phyloP scores from a whole-genome alignment of 1,139 yeast species.

The Suhomyces bolitotheri region DNA sequence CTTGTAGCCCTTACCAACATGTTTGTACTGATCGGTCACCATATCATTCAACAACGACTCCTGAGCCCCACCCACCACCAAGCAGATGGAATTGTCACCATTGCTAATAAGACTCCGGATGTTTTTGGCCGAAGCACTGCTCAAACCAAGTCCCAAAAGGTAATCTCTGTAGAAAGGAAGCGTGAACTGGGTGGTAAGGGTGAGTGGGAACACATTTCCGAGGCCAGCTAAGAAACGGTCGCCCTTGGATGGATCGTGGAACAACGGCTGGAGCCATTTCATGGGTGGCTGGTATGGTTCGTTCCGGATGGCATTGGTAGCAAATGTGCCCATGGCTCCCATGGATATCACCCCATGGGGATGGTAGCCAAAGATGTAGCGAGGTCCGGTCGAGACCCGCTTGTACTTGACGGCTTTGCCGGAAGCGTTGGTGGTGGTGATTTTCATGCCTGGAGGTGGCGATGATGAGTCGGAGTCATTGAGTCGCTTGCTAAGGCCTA shows the following conservation, averaged over 20 bases:
- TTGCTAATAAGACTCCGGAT: conserved; percentile 62
- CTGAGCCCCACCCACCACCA: conserved; percentile 95
- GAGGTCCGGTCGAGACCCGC: conserved; percentile 59
- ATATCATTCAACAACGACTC: conserved; percentile 66
- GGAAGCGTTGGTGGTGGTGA: background rate
- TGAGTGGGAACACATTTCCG: conserved; percentile 68
- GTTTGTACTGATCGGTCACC: conserved; percentile 35
- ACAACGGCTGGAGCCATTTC: conserved; percentile 51
- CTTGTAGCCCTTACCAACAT: conserved; percentile 48
- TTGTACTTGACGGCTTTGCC: conserved; percentile 18
- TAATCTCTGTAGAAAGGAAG: conserved; percentile 92
- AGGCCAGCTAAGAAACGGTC: conserved; percentile 77
- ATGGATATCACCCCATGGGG: conserved; percentile 96
- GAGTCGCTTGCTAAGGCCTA: conserved; percentile 43
- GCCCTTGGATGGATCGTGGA: conserved; percentile 43
- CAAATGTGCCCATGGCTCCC: conserved; percentile 87
- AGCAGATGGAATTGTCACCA: conserved; percentile 74
- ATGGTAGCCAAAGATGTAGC: conserved; percentile 89
- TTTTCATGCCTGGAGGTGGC: conserved; percentile 15
- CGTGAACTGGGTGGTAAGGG: conserved; percentile 79
- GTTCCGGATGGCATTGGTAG: conserved; percentile 67
- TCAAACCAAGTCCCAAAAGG: conserved; percentile 74
- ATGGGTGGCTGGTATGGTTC: conserved; percentile 51
- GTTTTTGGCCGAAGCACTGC: conserved; percentile 79
- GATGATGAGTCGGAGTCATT: conserved; percentile 28